These are phyloP conservation scores for Citrus hindsii DNA, from an alignment of 345 rosid genomes.

Conservation along the genomic window DNA sequence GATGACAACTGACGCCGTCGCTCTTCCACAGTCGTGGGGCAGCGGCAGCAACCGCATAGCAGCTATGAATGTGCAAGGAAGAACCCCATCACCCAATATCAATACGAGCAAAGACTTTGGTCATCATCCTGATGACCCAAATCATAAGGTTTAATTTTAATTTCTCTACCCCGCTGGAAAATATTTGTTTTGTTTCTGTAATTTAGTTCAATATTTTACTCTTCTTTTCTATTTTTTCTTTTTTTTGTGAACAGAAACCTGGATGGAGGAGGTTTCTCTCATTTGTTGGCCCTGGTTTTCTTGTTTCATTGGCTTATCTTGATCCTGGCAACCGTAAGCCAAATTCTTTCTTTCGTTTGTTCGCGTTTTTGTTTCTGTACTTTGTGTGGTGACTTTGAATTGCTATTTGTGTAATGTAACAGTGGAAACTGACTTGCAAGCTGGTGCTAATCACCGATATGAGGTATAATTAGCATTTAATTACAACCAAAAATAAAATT, in stretches of 20 bases:
- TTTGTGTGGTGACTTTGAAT: background rate
- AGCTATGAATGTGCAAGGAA: constrained; percentile 24
- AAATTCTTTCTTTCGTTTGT: background rate
- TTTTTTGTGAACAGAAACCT: constrained; percentile 25
- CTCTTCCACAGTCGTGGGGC: background rate
- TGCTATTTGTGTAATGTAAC: background rate
- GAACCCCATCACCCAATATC: background rate
- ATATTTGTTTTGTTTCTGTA: background rate
- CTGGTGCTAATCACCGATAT: constrained; percentile 52
- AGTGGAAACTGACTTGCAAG: constrained; percentile 80
- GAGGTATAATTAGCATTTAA: constrained; percentile 35
- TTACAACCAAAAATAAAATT: background rate
- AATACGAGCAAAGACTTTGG: background rate
- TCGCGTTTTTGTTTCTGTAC: background rate
- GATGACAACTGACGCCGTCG: background rate
- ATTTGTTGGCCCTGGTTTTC: constrained; percentile 60
- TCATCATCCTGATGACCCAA: background rate
- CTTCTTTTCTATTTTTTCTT: too few species aligned
- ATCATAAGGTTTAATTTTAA: background rate
- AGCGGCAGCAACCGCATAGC: constrained; percentile 29
- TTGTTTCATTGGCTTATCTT: constrained; percentile 61
- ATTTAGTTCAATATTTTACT: background rate
- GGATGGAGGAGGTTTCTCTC: constrained; percentile 59
- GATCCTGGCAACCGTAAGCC: constrained; percentile 60
- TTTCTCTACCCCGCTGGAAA: background rate